Percentiles rank a stretch among this genome's conserved stretches.
Evolutionary conservation across 345 rosid genomes (phyloP).

Genomic region (Citrus trifoliata): DNA sequence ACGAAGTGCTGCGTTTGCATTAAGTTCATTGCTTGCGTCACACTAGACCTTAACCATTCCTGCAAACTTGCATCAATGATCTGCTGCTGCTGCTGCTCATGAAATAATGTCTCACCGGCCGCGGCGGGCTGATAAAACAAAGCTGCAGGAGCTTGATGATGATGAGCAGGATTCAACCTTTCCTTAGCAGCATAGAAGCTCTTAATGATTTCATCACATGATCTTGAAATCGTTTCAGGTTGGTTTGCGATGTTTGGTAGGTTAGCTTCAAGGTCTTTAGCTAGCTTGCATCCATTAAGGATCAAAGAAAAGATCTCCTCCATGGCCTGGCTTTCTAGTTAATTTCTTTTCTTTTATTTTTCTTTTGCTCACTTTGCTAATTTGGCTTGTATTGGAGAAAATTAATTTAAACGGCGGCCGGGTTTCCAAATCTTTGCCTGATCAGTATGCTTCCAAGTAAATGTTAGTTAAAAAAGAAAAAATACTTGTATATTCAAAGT

Average conservation of each 20-base stretch:
- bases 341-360: not conserved
- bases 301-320: slow-evolving; percentile 42
- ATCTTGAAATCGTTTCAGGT: slow-evolving; percentile 26
- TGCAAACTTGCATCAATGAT: slow-evolving; percentile 24
- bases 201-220: slow-evolving; percentile 43
- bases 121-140: not conserved
- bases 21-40: slow-evolving; percentile 17
- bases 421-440: not conserved
- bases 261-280: slow-evolving; percentile 45
- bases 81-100: slow-evolving; percentile 27
- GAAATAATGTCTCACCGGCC: not conserved
- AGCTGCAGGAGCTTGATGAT: not conserved
- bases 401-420: too few relatives aligned
- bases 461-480: not conserved
- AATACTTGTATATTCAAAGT: not conserved
- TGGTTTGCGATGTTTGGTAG: slow-evolving; percentile 28
- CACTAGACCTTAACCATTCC: slow-evolving; percentile 30
- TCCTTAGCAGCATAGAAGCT: slow-evolving; percentile 32
- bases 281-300: slow-evolving; percentile 44
- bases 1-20: slow-evolving; percentile 1
- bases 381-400: not conserved
- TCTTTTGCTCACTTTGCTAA: not conserved
- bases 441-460: not conserved
- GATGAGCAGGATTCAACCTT: slow-evolving; percentile 11
- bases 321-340: slow-evolving; percentile 12